Conservation (phyloP, 768 basidiomycete genomes). For the Mycena maculata region DNA sequence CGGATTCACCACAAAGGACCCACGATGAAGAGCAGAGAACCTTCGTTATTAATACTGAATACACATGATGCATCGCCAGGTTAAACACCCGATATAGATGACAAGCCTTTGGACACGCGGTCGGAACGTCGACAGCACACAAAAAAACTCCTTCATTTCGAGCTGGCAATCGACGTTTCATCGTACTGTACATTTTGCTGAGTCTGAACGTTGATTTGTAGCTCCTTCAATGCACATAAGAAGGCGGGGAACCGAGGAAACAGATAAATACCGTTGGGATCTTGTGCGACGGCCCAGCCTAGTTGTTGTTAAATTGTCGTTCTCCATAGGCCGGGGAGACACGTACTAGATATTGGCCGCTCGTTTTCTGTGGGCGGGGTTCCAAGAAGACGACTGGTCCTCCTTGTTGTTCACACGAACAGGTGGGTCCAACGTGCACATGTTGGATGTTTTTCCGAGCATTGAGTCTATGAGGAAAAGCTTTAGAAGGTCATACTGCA, state of each 20-base stretch:
- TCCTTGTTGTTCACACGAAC: neutral
- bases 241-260: neutral
- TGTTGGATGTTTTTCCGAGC: conserved; percentile 48
- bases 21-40: too few relatives aligned
- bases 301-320: neutral
- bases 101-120: too few relatives aligned
- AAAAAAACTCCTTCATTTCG: conserved; percentile 5
- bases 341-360: neutral
- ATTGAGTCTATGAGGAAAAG: conserved; percentile 46
- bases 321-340: too few relatives aligned
- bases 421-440: neutral
- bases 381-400: conserved; percentile 23
- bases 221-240: neutral
- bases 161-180: neutral
- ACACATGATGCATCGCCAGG: too few relatives aligned
- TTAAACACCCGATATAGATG: too few relatives aligned
- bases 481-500: neutral
- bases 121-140: too few relatives aligned
- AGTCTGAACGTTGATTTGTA: conserved; percentile 23
- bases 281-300: neutral
- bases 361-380: neutral
- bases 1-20: too few relatives aligned
- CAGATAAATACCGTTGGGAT: neutral
- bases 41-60: too few relatives aligned
- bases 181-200: conserved; percentile 21